Base-by-base conservation (phyloP, 2,329 filamentous ascomycete genomes). In the Cercospora zeina region DNA sequence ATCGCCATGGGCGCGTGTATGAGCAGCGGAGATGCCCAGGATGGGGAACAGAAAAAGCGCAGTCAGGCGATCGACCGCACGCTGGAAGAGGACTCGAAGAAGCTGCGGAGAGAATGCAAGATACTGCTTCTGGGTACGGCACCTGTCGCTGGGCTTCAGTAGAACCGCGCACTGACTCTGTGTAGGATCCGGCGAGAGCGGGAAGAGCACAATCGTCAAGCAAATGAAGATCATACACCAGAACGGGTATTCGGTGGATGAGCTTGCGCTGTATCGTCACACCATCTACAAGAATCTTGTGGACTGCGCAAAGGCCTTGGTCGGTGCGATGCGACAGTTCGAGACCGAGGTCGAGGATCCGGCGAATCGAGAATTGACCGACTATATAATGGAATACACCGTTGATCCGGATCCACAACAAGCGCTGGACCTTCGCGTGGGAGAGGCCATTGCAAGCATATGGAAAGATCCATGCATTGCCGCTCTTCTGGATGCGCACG, bases 201-300 rank as follows among this genome's bases (percentile, higher is more conserved):
- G 95, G 70, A 99, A 99, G 80, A 97, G 95, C 62, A 99, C 95
- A 9, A 97, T 99, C 72, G 95, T 99, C 70, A 99, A 99, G 79
- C 95, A 99, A 83, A 99, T 99, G 95, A 99, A 97, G 80, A 99
- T 99, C 71, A 97, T 99, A 74, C 95, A 99, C 75, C 89, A 97
- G 72, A 96, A 97, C 79, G 95, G 95, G 64, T 99, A 99, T 78
- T 93, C 91, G 10, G 87, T 91, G 69, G 93, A 97, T 72, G 95
- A 99, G 78, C 83, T 97, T 54, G 89, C 89, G 72, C 89, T 96
- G 75, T 97, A 97, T 80, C 89, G 95, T 63, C 86, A 96, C 65
- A 97, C 95, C 34, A 92, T 99, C 64, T 99, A 96, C 82, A 99
- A 99, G 80, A 99, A 99, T 76, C 83, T 99, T 63, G 85, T 97